phyloP scores from a whole-genome alignment of 352 stramenopile species.

The Phytophthora sansomeana region DNA sequence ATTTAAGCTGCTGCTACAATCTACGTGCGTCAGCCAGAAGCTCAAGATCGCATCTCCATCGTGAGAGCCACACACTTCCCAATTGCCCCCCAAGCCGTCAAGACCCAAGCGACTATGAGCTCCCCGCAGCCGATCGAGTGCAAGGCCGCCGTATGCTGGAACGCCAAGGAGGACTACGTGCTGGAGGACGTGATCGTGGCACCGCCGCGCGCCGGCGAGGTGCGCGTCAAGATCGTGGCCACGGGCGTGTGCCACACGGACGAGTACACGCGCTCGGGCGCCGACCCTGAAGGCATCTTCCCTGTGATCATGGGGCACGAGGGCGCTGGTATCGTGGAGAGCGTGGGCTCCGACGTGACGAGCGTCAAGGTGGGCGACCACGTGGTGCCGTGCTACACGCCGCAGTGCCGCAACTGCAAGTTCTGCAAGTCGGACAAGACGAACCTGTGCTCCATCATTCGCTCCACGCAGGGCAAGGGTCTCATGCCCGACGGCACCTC shows the following conservation, averaged over 20 bases:
- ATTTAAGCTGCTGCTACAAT: too few relatives aligned
- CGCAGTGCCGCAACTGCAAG: slow-evolving; percentile 91
- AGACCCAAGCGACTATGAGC: slow-evolving; percentile 45
- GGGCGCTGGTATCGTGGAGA: slow-evolving; percentile 85
- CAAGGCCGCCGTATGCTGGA: slow-evolving; percentile 91
- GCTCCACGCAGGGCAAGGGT: slow-evolving; percentile 76
- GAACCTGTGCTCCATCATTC: slow-evolving; percentile 89
- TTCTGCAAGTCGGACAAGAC: slow-evolving; percentile 91
- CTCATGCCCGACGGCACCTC: slow-evolving; percentile 87
- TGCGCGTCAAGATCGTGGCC: slow-evolving; percentile 87
- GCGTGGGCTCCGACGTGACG: slow-evolving; percentile 80
- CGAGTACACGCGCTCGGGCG: slow-evolving; percentile 86
- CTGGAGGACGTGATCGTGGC: slow-evolving; percentile 85
- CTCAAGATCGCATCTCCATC: neutral
- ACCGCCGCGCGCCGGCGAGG: slow-evolving; percentile 69
- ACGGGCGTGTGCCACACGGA: slow-evolving; percentile 90
- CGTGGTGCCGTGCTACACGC: slow-evolving; percentile 97
- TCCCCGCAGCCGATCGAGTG: slow-evolving; percentile 82
- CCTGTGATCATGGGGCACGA: slow-evolving; percentile 91
- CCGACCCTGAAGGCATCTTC: slow-evolving; percentile 85
- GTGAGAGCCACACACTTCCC: slow-evolving; percentile 20
- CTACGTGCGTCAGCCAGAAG: neutral
- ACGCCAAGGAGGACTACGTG: slow-evolving; percentile 85
- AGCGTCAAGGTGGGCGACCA: slow-evolving; percentile 88
- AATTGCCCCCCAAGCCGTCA: slow-evolving; percentile 10